Evolutionary conservation across 2,329 filamentous ascomycete genomes (phyloP).

Genomic region (Leptographium radiaticola): DNA sequence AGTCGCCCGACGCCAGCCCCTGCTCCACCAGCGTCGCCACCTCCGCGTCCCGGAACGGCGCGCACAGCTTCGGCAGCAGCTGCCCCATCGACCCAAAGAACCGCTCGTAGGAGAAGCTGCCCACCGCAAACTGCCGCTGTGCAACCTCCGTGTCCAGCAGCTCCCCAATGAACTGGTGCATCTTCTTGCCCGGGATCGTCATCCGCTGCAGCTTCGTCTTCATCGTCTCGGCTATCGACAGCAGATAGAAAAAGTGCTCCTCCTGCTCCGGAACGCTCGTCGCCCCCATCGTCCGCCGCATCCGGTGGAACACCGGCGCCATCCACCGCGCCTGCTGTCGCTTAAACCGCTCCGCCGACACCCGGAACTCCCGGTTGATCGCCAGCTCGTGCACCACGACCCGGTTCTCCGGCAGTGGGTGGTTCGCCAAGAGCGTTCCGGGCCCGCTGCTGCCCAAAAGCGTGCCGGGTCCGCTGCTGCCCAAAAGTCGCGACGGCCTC

Average conservation of each 20-base stretch:
- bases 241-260: slow-evolving; percentile 52
- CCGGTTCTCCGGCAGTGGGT: slow-evolving; percentile 59
- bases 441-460: slow-evolving; percentile 1
- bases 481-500: too few relatives aligned
- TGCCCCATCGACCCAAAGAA: slow-evolving; percentile 68
- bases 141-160: slow-evolving; percentile 62
- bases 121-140: slow-evolving; percentile 52
- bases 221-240: slow-evolving; percentile 58
- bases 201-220: slow-evolving; percentile 60
- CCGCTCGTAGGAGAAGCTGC: slow-evolving; percentile 67
- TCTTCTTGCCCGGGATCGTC: slow-evolving; percentile 55
- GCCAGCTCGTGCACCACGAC: slow-evolving; percentile 67
- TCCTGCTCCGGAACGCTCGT: slow-evolving; percentile 51
- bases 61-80: slow-evolving; percentile 66
- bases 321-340: slow-evolving; percentile 39
- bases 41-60: slow-evolving; percentile 66
- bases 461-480: slow-evolving; percentile 15
- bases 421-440: slow-evolving; percentile 16
- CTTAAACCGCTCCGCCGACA: slow-evolving; percentile 47
- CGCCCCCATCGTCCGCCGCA: slow-evolving; percentile 51
- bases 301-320: slow-evolving; percentile 40
- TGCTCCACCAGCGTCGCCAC: slow-evolving; percentile 56
- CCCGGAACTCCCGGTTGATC: slow-evolving; percentile 65
- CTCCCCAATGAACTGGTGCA: slow-evolving; percentile 63
- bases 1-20: slow-evolving; percentile 44